These are phyloP conservation scores for Penicillium sp. DNA, from an alignment of 2,329 filamentous ascomycete species.

Conservation along the genomic window DNA sequence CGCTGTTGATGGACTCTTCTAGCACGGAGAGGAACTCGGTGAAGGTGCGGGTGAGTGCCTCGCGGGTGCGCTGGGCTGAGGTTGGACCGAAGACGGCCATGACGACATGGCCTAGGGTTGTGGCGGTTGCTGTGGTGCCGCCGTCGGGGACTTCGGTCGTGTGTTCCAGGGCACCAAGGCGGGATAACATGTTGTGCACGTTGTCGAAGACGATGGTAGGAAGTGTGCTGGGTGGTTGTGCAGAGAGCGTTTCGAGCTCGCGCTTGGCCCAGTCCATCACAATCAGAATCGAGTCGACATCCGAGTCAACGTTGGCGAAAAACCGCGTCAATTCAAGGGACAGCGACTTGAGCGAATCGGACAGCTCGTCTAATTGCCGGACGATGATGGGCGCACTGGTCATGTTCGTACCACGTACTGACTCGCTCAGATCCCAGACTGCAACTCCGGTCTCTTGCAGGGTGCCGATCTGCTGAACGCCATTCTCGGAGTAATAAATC, in stretches of 20 bases:
- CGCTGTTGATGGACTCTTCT: constrained; percentile 85
- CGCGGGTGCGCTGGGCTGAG: constrained; percentile 77
- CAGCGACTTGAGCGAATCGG: constrained; percentile 82
- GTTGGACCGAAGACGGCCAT: constrained; percentile 80
- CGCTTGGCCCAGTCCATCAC: constrained; percentile 96
- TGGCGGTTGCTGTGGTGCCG: constrained; percentile 46
- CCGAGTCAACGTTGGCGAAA: constrained; percentile 90
- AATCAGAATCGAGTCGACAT: constrained; percentile 89
- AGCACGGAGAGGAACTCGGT: constrained; percentile 84
- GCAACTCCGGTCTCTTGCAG: constrained; percentile 90
- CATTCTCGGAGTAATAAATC: constrained; percentile 92
- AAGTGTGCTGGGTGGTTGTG: constrained; percentile 66
- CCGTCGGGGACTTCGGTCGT: constrained; percentile 33
- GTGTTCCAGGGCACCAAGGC: constrained; percentile 51
- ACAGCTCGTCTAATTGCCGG: constrained; percentile 80
- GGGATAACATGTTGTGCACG: constrained; percentile 76
- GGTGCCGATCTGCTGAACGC: constrained; percentile 82
- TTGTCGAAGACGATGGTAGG: constrained; percentile 78
- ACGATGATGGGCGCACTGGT: constrained; percentile 87
- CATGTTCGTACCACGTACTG: constrained; percentile 87
- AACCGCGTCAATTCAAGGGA: constrained; percentile 88
- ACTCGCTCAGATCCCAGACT: constrained; percentile 94
- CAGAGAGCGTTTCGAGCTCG: constrained; percentile 74
- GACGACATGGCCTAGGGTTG: constrained; percentile 73
- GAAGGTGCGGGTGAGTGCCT: constrained; percentile 84